Evolutionary conservation across 768 basidiomycete species (phyloP).

Genomic region (Rhodotorula toruloides): DNA sequence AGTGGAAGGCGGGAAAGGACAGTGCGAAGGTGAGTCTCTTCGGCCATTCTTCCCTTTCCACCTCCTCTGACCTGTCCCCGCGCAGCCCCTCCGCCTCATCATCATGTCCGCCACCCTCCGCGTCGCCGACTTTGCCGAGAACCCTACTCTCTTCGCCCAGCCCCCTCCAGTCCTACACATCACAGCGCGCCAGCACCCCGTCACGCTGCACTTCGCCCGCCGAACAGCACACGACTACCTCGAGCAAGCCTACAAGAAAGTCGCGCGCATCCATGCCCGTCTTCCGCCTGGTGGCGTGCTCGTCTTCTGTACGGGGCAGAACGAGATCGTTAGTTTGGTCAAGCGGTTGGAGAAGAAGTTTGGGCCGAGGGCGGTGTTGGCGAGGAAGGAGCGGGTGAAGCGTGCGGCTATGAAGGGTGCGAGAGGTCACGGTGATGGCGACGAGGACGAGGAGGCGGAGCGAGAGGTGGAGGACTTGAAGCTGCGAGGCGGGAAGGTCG

Average conservation of each 20-base stretch:
- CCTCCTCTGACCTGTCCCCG: constrained; percentile 14
- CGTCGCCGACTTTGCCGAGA: constrained; percentile 84
- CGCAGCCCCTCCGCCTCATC: constrained; percentile 76
- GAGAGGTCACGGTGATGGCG: constrained; percentile 1
- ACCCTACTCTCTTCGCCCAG: constrained; percentile 67
- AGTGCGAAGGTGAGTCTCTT: constrained; percentile 61
- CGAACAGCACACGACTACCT: constrained; percentile 82
- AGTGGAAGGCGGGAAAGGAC: constrained; percentile 76
- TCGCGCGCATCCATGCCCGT: constrained; percentile 82
- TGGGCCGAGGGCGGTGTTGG: constrained; percentile 60
- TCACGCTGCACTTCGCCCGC: constrained; percentile 87
- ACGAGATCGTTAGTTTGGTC: constrained; percentile 83
- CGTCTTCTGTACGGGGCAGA: constrained; percentile 91
- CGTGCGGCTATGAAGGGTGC: constrained; percentile 44
- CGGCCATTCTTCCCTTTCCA: not conserved
- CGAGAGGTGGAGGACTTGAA: constrained; percentile 19
- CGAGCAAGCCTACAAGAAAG: constrained; percentile 80
- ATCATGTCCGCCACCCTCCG: constrained; percentile 99
- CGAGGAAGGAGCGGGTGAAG: constrained; percentile 49
- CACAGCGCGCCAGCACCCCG: constrained; percentile 85
- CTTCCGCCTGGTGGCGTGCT: constrained; percentile 89
- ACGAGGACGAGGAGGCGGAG: constrained; percentile 28
- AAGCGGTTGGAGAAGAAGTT: constrained; percentile 72
- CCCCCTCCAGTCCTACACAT: constrained; percentile 91
- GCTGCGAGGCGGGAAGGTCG: constrained; percentile 17